These are phyloP conservation scores for Kodamaea arcana DNA, from an alignment of 1,139 yeast species.

Conservation along the genomic window DNA sequence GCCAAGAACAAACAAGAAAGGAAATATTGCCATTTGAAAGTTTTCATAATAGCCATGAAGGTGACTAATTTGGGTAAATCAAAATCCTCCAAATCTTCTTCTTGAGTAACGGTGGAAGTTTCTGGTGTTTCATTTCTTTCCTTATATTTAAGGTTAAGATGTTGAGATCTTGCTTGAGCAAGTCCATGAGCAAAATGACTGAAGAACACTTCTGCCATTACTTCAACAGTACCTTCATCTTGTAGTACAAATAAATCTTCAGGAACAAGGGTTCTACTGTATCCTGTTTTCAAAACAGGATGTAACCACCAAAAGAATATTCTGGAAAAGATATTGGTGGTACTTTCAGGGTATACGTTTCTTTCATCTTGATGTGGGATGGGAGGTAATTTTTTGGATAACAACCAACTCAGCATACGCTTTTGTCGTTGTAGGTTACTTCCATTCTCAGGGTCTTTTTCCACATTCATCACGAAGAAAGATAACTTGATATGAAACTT, in stretches of 20 bases:
- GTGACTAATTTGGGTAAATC: slow-evolving; percentile 12
- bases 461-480: not conserved
- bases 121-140: slow-evolving; percentile 23
- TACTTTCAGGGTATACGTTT: slow-evolving; percentile 27
- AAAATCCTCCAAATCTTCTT: slow-evolving; percentile 25
- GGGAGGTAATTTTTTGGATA: slow-evolving; percentile 35
- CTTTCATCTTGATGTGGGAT: slow-evolving; percentile 40
- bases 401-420: slow-evolving; percentile 27
- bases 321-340: slow-evolving; percentile 31
- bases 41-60: slow-evolving; percentile 21
- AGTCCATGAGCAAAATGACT: slow-evolving; percentile 20
- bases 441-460: slow-evolving; percentile 3
- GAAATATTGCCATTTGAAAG: slow-evolving; percentile 27
- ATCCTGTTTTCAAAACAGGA: slow-evolving; percentile 47
- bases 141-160: slow-evolving; percentile 19
- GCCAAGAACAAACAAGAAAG: slow-evolving; percentile 18
- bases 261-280: slow-evolving; percentile 45
- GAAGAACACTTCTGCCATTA: slow-evolving; percentile 30
- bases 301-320: slow-evolving; percentile 48
- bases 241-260: slow-evolving; percentile 41
- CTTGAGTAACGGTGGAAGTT: slow-evolving; percentile 15
- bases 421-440: slow-evolving; percentile 17
- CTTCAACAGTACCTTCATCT: slow-evolving; percentile 34
- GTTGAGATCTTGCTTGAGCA: slow-evolving; percentile 16
- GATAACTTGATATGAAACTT: not conserved